Base-by-base conservation (phyloP, 2,329 filamentous ascomycete genomes). In the Endothia cerciana region DNA sequence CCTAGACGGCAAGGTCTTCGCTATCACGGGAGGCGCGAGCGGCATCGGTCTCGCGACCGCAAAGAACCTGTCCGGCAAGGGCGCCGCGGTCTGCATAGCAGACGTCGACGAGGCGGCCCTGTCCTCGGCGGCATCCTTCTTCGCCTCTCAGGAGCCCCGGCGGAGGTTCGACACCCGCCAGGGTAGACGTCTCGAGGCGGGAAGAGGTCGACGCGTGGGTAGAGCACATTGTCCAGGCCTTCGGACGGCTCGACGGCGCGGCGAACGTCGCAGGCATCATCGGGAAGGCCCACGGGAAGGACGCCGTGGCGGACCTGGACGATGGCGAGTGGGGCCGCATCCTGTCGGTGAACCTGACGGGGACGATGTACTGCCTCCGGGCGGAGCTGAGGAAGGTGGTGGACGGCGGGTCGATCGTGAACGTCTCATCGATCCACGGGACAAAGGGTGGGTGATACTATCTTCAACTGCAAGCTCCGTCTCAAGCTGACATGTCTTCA, bases 381-480 rank as follows among this genome's bases (percentile, higher is more conserved):
- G 81, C 80, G 40, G 74, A 82, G 73, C 75, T 83, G 51, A 73
- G 73, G 45, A 78, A 79, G 49, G 79, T 87, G 58, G 76, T 77
- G 28, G 73, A 79, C 6, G 80, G 82, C 1, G 85, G 85, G 8
- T 86, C 85, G 66, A 87, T 89, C 71, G 86, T 89, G 63, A 88
- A 86, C 71, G 78, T 84, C 36, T 78, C 82, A 33, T 86, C 82
- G 55, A 82, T 83, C 41, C 81, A 84, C 45, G 85, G 85, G 60
- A 73, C 76, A 38, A 73, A 78, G 28, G 74, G 75, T 70, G 72
- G 55, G 59, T 58, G 25, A 10, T 10, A 36, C 33, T 36, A 5
- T 10, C 33, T 36, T 36, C 28, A 15, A 28, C 22, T 51, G 22
- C 45, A 5, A 3, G 19, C 19, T n/a, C 38, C 58, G 43, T 28